Evolutionary conservation across 1,284 basidiomycete genomes (phyloP), one percentile per base, ranked within the genome.

Genomic region (Pseudozyma sp.): DNA sequence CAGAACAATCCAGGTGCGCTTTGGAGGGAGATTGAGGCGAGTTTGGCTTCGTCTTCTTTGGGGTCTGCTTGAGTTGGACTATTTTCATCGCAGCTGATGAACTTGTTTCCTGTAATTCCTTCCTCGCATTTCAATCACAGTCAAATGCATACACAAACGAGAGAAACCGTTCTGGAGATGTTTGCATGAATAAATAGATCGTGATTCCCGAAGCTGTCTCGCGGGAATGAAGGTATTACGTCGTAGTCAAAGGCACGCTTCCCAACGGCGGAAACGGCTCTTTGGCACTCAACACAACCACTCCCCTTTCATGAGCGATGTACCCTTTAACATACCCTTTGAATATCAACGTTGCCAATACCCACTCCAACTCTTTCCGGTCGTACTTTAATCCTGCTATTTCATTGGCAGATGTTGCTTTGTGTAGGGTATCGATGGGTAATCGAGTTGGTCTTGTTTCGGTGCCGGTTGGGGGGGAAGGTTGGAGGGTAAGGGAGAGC

Each of bases 221-320:
- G n/a, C n/a, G n/a, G n/a, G n/a, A n/a, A 35, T 8, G 34, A 34
- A 52, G 12, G 12, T n/a, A 2, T 12, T 45, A 71, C 8, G 59
- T 63, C 13, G 59, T 59, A 2, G 56, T 42, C 19, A 67, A 16
- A 9, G 57, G 38, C 19, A 72, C 59, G 12, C 25, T 54, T 3
- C 48, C 52, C 11, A 75, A 40, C 5, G 39, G 13, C 2, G 95
- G 95, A 83, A 98, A 98, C 0, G 95, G 90, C 74, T 92, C 92
- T 13, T 89, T 89, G 73, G 90, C 90, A 1, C 93, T 90, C 55
- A 99, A 85, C 3, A 99, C 96, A 3, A 97, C 92, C 88, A 92
- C 93, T 86, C 93, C 91, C 85, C 92, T 92, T 83, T 94, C 93
- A 83, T 99, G 96, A 50, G 93, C 95, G 81, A 99, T 96, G 86